A percentile compares a stretch with the other conserved stretches of the same genome.
phyloP scores from a whole-genome alignment of 2,329 filamentous ascomycete genomes.

The Leptographium flavum region DNA sequence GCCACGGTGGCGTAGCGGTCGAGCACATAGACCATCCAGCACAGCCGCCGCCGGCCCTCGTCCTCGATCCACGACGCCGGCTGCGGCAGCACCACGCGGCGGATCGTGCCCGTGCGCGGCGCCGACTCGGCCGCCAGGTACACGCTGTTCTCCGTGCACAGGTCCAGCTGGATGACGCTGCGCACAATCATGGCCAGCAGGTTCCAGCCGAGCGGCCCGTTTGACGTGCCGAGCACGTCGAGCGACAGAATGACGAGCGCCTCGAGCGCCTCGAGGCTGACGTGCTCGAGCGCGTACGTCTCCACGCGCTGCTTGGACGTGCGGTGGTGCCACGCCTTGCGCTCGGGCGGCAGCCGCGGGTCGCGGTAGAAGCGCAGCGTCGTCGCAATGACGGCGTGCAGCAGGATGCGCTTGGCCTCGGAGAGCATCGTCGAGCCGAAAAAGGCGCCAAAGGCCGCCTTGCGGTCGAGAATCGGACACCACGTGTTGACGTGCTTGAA shows the following conservation, averaged over 20 bases:
- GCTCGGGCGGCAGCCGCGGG: conserved; percentile 54
- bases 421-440: conserved; percentile 66
- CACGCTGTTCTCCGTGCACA: conserved; percentile 70
- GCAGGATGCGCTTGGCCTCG: conserved; percentile 66
- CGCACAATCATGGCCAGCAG: conserved; percentile 76
- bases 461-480: conserved; percentile 79
- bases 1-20: conserved; percentile 83
- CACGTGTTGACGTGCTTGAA: conserved; percentile 71
- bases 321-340: conserved; percentile 60
- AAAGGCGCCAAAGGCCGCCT: conserved; percentile 64
- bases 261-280: conserved; percentile 74
- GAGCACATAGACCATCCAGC: conserved; percentile 89
- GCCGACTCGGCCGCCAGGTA: conserved; percentile 51
- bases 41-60: conserved; percentile 67
- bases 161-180: conserved; percentile 72
- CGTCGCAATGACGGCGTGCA: conserved; percentile 80
- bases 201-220: conserved; percentile 85
- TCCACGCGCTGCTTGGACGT: conserved; percentile 75
- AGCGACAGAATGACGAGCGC: conserved; percentile 76
- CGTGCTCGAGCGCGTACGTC: conserved; percentile 77
- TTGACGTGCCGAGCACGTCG: conserved; percentile 72
- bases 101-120: conserved; percentile 74
- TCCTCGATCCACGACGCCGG: conserved; percentile 79
- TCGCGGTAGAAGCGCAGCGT: conserved; percentile 75
- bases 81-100: conserved; percentile 71